Conservation (phyloP, 495 filamentous ascomycete genomes). For the Penicillium bovifimosum region DNA sequence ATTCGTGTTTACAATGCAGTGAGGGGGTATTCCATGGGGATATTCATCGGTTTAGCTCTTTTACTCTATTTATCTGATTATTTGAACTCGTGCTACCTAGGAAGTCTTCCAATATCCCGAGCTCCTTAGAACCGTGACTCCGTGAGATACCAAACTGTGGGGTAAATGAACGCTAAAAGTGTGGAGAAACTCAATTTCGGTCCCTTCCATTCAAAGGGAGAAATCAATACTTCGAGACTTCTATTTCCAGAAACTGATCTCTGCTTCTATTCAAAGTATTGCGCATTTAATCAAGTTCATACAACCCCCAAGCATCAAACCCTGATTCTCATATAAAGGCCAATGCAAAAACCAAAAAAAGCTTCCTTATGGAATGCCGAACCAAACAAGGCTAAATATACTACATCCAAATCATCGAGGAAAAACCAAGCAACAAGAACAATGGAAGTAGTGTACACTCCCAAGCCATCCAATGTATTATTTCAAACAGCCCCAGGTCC, state of each 20-base stretch:
- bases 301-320: background rate
- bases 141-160: background rate
- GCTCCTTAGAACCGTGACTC: too few species aligned
- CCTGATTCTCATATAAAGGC: background rate
- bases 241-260: background rate
- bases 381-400: slow-evolving; percentile 26
- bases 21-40: too few species aligned
- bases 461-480: slow-evolving; percentile 9
- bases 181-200: background rate
- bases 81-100: too few species aligned
- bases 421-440: background rate
- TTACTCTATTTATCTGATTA: too few species aligned
- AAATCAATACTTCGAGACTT: too few species aligned
- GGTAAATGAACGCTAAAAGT: background rate
- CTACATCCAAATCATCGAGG: slow-evolving; percentile 23
- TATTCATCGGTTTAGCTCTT: too few species aligned
- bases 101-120: background rate
- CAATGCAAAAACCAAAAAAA: slow-evolving; percentile 1
- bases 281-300: background rate
- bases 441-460: slow-evolving; percentile 5
- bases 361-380: slow-evolving; percentile 14
- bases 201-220: background rate
- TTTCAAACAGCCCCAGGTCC: slow-evolving; percentile 38
- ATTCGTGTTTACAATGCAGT: too few species aligned
- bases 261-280: background rate